A percentile compares a stretch with the other conserved stretches of the same genome.
Evolutionary conservation across 495 filamentous ascomycete species (phyloP).

Genomic region (Talaromyces borbonicus): DNA sequence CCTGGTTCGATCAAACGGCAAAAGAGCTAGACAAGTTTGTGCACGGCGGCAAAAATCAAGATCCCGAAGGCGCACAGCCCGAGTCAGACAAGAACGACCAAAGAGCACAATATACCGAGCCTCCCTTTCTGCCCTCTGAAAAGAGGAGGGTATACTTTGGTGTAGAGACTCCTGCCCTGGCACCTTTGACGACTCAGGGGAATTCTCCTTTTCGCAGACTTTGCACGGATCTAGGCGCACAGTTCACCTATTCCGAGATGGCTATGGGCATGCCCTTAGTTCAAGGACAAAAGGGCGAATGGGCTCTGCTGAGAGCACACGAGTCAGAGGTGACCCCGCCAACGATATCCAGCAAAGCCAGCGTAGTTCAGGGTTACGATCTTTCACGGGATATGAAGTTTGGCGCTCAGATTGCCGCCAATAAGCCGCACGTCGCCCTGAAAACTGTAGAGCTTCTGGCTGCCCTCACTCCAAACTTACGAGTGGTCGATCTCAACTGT

Average conservation of each 20-base stretch:
- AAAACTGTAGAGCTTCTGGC: constrained; percentile 79
- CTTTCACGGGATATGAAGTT: constrained; percentile 76
- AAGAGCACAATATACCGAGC: constrained; percentile 68
- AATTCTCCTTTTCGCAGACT: constrained; percentile 92
- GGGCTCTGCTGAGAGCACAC: constrained; percentile 88
- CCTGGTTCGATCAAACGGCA: constrained; percentile 58
- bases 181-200: constrained; percentile 89
- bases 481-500: constrained; percentile 89
- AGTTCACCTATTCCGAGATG: constrained; percentile 97
- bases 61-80: constrained; percentile 22
- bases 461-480: constrained; percentile 63
- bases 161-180: constrained; percentile 80
- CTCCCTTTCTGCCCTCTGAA: constrained; percentile 81
- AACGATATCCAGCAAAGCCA: constrained; percentile 29
- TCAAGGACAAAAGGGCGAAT: constrained; percentile 86
- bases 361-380: constrained; percentile 61
- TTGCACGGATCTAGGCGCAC: constrained; percentile 81
- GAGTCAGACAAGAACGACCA: constrained; percentile 47
- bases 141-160: constrained; percentile 91
- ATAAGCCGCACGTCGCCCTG: constrained; percentile 76
- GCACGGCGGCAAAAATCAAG: constrained; percentile 19
- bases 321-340: constrained; percentile 67
- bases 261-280: constrained; percentile 84
- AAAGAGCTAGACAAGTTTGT: constrained; percentile 42
- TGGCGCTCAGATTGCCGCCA: constrained; percentile 83